phyloP scores from a whole-genome alignment of 1,284 basidiomycete genomes.

The Microbotryum lychnidis-dioicae region DNA sequence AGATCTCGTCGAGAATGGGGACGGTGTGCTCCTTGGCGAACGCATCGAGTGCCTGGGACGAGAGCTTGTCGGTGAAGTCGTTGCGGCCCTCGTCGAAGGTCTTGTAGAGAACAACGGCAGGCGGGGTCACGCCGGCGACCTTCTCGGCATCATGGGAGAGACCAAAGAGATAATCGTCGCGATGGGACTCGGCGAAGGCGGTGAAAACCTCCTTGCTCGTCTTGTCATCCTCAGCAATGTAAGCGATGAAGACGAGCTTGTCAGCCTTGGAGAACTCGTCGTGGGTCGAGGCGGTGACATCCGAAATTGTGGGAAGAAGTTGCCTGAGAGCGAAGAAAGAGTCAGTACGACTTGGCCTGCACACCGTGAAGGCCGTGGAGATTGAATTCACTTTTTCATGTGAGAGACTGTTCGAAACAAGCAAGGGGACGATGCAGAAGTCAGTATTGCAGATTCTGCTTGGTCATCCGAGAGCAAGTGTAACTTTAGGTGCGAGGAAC shows the following conservation, averaged over 20 bases:
- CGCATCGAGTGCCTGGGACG: slow-evolving; percentile 55
- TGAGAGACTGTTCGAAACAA: slow-evolving; percentile 55
- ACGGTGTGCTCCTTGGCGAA: slow-evolving; percentile 80
- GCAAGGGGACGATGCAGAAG: no score
- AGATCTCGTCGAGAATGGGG: slow-evolving; percentile 86
- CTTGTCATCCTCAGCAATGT: slow-evolving; percentile 60
- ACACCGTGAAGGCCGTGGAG: not conserved
- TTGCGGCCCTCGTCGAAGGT: slow-evolving; percentile 77
- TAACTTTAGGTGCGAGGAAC: not conserved
- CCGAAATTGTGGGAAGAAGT: slow-evolving; percentile 85
- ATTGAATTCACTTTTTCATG: slow-evolving; percentile 80
- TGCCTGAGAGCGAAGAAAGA: slow-evolving; percentile 51
- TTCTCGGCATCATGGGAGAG: slow-evolving; percentile 59
- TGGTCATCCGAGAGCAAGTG: not conserved
- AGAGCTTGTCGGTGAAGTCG: slow-evolving; percentile 52
- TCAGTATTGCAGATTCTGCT: not conserved
- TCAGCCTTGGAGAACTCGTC: slow-evolving; percentile 82
- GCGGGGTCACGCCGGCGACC: slow-evolving; percentile 63
- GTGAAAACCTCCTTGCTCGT: slow-evolving; percentile 65
- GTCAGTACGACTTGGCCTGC: not conserved
- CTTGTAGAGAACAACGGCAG: slow-evolving; percentile 87
- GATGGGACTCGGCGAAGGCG: slow-evolving; percentile 70
- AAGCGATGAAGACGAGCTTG: slow-evolving; percentile 84
- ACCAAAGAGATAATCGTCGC: slow-evolving; percentile 92
- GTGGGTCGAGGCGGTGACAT: slow-evolving; percentile 65